Conservation (phyloP, 495 filamentous ascomycete genomes). For the Lasiosphaeria ovina region DNA sequence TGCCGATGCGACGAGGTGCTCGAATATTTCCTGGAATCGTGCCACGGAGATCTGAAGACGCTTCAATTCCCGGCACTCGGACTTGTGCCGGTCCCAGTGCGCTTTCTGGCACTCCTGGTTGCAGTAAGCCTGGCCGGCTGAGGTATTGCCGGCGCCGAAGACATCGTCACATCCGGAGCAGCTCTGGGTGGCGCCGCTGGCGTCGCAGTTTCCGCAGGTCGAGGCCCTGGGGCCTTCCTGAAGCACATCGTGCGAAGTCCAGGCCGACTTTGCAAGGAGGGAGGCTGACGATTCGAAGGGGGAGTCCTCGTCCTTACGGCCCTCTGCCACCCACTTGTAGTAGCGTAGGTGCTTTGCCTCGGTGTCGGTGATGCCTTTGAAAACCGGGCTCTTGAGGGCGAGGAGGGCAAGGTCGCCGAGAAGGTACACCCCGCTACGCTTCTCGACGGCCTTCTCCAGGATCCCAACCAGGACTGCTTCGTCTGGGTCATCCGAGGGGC, state of each 20-base stretch:
- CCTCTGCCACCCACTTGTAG: neutral
- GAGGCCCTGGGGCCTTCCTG: neutral
- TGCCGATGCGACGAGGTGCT: no score
- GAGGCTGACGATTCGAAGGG: neutral
- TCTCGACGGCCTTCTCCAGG: neutral
- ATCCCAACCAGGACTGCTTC: neutral
- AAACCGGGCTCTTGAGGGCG: neutral
- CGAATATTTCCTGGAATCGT: no score
- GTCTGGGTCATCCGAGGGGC: neutral
- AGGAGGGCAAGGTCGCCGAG: neutral
- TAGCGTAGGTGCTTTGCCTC: neutral
- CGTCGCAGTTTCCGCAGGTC: neutral
- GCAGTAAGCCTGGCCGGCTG: no score
- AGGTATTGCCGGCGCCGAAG: no score
- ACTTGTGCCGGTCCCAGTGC: no score
- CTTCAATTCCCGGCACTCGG: no score
- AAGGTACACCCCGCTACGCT: neutral
- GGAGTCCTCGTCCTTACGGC: neutral
- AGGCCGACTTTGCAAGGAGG: neutral
- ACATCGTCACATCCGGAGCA: no score
- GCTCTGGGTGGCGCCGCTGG: no score
- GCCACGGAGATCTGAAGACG: no score
- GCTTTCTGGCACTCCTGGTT: no score
- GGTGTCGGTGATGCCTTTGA: neutral
- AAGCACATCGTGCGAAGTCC: neutral